Evolutionary conservation across 352 stramenopile species (phyloP).

Genomic region (Phytophthora kernoviae): DNA sequence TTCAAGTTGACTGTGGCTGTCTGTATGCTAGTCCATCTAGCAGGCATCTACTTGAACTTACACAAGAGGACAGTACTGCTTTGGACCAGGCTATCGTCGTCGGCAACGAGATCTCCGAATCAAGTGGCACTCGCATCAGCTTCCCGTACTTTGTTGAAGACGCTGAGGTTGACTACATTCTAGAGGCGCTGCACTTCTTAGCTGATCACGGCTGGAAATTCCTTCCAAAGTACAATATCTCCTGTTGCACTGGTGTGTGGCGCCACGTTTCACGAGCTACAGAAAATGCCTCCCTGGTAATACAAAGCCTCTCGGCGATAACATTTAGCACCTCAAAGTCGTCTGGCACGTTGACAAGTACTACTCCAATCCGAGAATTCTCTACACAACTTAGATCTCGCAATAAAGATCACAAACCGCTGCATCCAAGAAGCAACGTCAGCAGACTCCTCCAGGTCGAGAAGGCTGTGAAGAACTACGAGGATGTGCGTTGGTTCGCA

Average conservation of each 20-base stretch:
- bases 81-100: constrained; percentile 86
- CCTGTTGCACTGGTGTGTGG: constrained; percentile 93
- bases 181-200: constrained; percentile 90
- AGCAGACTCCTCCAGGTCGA: background rate
- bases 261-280: constrained; percentile 38
- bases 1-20: background rate
- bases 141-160: constrained; percentile 80
- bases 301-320: background rate
- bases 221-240: constrained; percentile 92
- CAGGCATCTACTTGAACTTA: background rate
- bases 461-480: background rate
- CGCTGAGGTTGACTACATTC: constrained; percentile 90
- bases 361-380: background rate
- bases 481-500: background rate
- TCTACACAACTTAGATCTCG: background rate
- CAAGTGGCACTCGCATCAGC: constrained; percentile 93
- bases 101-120: constrained; percentile 90
- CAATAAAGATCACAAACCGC: background rate
- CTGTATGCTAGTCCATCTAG: background rate
- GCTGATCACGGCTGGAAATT: constrained; percentile 89
- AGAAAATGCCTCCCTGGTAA: background rate
- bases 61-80: constrained; percentile 38
- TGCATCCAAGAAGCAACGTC: background rate
- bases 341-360: background rate
- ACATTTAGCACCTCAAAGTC: background rate